These are phyloP conservation scores for Nemania diffusa DNA, from an alignment of 2,329 filamentous ascomycete species.

Conservation along the genomic window DNA sequence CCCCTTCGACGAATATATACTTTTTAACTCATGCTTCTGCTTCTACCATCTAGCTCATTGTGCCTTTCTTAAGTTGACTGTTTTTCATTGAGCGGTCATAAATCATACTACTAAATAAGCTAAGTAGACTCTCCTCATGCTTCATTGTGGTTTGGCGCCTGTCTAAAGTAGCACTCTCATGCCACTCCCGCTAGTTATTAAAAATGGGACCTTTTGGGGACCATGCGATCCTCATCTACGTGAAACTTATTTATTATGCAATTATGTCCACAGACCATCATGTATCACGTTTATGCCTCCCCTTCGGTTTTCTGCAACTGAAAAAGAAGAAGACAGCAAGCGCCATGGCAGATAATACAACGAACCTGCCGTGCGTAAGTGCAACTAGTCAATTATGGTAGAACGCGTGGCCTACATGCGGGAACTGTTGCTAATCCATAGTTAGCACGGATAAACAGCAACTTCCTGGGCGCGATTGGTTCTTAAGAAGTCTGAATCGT, in stretches of 20 bases:
- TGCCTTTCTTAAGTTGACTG: no score
- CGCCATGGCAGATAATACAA: neutral
- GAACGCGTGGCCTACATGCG: neutral
- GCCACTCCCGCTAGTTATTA: no score
- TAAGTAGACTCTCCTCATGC: no score
- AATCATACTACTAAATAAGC: no score
- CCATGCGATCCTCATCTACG: neutral
- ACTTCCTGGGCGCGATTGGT: neutral
- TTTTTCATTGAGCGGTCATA: no score
- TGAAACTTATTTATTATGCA: neutral
- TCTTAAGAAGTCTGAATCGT: neutral
- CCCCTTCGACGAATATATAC: constrained; percentile 34
- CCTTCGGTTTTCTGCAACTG: neutral
- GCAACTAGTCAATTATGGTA: neutral
- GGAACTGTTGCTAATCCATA: neutral
- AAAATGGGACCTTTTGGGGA: no score
- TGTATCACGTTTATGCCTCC: neutral
- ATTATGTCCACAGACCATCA: neutral
- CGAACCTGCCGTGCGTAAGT: neutral
- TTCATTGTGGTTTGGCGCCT: no score
- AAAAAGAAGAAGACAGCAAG: neutral
- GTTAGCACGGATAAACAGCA: neutral
- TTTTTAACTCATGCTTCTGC: neutral
- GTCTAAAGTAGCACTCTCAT: no score
- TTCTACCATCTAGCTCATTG: neutral